Evolutionary conservation across 352 stramenopile genomes (phyloP), one percentile per base, ranked within the genome.

Genomic region (Phytophthora sojae): DNA sequence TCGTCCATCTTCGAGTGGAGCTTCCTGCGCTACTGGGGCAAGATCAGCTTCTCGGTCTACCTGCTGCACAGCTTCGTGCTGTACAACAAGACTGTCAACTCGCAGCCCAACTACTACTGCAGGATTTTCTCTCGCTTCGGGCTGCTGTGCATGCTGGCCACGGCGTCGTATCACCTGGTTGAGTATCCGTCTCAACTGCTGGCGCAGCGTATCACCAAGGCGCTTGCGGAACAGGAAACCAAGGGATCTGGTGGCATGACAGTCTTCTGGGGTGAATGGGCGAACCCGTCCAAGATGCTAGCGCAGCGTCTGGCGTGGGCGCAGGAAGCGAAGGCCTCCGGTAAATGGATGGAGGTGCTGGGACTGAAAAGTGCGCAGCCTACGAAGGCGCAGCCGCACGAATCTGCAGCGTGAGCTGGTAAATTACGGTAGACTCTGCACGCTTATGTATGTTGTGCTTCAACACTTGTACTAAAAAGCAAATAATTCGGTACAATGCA

Each of bases 181-280:
- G 82, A 92, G 69, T 79, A 83, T 65, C 82, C 80, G 47, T 88
- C 78, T 3, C 84, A 89, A 57, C 61, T 79, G 1, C 17, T 88
- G 19, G 80, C 84, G 2, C 64, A 67, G 21, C 69, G 75, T 45
- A 77, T 92, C 47, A 82, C 63, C 44, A 77, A 71, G 57, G 65
- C 69, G 26, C 54, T 81, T 4, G 57, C 47, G 32, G 67, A 73
- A 60, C 67, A 74, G 50, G 72, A 79, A 35, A 14, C 67, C 0
- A 76, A 76, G 56, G 57, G 62, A 5, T 76, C 62, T 6, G 67
- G 61, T 15, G 62, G 62, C 17, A 37, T 67, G 61, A 44, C 61
- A 17, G 62, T 73, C 15, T 73, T 79, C 45, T 73, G 60, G 70
- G 70, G 65, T 14, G 32, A 74, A 54, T 73, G 55, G 50, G 64